These are phyloP conservation scores for Globisporangium cylindrosporum DNA, from an alignment of 352 stramenopile genomes.

Conservation along the genomic window DNA sequence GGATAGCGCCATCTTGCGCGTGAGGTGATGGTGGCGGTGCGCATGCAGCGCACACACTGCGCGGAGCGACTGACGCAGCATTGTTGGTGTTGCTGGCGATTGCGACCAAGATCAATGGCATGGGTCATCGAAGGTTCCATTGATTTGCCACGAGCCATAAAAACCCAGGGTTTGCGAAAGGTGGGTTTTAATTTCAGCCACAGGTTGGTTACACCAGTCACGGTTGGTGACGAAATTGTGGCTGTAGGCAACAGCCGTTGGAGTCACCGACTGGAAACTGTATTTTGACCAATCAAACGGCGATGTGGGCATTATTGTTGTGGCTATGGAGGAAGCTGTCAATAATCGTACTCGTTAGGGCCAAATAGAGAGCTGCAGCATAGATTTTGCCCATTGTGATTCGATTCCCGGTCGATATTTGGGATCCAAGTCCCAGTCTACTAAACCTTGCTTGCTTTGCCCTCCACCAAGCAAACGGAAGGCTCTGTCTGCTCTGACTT, in stretches of 20 bases:
- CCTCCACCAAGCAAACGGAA: not conserved
- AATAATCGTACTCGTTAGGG: no score
- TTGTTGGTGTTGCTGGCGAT: not conserved
- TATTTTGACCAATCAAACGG: not conserved
- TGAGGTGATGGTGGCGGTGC: not conserved
- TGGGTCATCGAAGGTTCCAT: constrained; percentile 1
- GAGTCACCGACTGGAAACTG: not conserved
- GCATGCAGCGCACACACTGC: constrained; percentile 5
- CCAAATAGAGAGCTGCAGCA: no score
- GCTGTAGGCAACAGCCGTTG: not conserved
- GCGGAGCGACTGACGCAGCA: constrained; percentile 8
- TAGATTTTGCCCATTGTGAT: no score
- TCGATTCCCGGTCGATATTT: not conserved
- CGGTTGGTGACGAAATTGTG: not conserved
- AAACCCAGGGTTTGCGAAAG: not conserved
- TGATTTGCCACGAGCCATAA: not conserved
- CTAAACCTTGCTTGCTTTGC: not conserved
- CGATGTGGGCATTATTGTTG: no score
- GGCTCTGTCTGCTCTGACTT: not conserved
- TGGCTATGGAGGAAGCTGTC: no score
- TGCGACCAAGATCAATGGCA: not conserved
- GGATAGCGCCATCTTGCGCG: not conserved
- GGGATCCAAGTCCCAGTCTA: not conserved
- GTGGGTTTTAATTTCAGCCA: not conserved
- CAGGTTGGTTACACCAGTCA: not conserved